phyloP scores from a whole-genome alignment of 495 filamentous ascomycete species.

The Aspergillus mulundensis region DNA sequence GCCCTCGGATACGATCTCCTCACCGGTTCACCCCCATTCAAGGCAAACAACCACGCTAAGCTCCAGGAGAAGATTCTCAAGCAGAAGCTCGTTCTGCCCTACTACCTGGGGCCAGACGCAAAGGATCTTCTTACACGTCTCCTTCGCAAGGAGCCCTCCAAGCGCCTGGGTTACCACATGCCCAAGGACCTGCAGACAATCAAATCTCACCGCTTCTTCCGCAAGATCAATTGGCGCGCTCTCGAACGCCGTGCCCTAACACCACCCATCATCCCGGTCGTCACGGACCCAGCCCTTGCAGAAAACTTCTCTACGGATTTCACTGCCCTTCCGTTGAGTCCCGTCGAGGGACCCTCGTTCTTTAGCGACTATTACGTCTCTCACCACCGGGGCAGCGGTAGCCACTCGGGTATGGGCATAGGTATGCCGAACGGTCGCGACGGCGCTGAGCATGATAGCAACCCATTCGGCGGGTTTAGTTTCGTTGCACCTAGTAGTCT shows the following conservation, averaged over 20 bases:
- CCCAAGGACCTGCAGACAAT: constrained; percentile 79
- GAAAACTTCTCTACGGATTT: constrained; percentile 93
- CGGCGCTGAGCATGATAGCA: constrained; percentile 41
- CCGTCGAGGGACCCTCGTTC: constrained; percentile 45
- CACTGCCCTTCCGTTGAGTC: constrained; percentile 77
- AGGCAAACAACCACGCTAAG: constrained; percentile 83
- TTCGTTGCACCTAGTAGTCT: constrained; percentile 88
- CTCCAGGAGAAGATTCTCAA: constrained; percentile 90
- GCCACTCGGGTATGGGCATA: not conserved
- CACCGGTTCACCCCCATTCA: constrained; percentile 86
- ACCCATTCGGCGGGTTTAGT: constrained; percentile 93
- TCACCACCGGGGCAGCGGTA: constrained; percentile 5
- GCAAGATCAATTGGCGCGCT: constrained; percentile 87
- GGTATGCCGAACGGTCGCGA: constrained; percentile 16
- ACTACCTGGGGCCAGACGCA: constrained; percentile 82
- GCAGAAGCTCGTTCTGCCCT: constrained; percentile 80
- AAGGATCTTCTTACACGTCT: constrained; percentile 89
- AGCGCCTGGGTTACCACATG: constrained; percentile 83
- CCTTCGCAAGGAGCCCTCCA: constrained; percentile 83
- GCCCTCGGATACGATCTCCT: constrained; percentile 88
- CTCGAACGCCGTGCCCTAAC: constrained; percentile 73
- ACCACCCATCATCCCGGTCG: constrained; percentile 83
- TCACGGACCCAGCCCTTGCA: constrained; percentile 90
- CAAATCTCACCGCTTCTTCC: constrained; percentile 94
- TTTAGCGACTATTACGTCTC: constrained; percentile 33